phyloP scores from a whole-genome alignment of 179 eudicot species.

The Spergularia azorica region DNA sequence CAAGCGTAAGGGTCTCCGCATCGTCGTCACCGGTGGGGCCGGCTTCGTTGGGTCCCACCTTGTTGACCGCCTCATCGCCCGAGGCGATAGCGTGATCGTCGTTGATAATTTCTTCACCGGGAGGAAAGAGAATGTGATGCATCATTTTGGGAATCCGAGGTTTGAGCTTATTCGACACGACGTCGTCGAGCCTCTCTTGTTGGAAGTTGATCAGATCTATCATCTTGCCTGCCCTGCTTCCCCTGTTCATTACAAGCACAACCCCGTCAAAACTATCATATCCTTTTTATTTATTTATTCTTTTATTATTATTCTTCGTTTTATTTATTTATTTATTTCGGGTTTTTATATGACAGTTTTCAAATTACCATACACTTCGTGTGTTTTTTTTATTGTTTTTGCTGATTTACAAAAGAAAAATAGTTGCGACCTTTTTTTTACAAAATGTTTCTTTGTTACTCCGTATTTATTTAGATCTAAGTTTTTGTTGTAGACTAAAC shows the following conservation, averaged over 20 bases:
- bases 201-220: conserved; percentile 97
- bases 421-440: not conserved
- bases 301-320: not conserved
- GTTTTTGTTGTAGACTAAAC: no score
- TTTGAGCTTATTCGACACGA: conserved; percentile 95
- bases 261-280: conserved; percentile 98
- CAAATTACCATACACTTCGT: no score
- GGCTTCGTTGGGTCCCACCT: conserved; percentile 95
- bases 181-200: conserved; percentile 83
- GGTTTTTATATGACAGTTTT: not conserved
- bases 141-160: conserved; percentile 86
- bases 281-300: conserved; percentile 45
- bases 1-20: conserved; percentile 67
- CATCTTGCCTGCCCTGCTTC: conserved; percentile 98
- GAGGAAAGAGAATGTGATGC: conserved; percentile 82
- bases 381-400: no score
- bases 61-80: conserved; percentile 72
- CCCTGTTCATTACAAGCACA: conserved; percentile 94
- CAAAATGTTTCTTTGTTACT: not conserved
- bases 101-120: conserved; percentile 96
- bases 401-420: no score
- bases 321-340: not conserved
- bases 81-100: conserved; percentile 92
- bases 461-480: not conserved
- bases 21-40: conserved; percentile 97